A percentile compares a stretch with the other conserved stretches of the same genome.
phyloP scores from a whole-genome alignment of 345 rosid genomes.

The Eucalyptus victrix region DNA sequence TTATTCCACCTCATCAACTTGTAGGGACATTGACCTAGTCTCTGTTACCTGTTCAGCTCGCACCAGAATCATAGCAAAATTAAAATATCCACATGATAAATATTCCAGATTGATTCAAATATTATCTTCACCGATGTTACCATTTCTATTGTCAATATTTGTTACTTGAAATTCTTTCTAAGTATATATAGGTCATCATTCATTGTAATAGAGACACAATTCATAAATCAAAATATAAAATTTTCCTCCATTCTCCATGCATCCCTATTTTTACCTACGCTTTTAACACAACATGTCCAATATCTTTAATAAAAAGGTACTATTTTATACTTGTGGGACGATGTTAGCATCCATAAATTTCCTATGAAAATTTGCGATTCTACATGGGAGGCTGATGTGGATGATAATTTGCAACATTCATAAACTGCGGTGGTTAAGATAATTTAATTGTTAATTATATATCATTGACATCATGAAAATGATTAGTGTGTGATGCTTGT shows the following conservation, averaged over 20 bases:
- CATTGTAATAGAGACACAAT: not conserved
- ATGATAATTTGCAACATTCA: not conserved
- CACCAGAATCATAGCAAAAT: not conserved
- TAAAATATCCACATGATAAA: no score
- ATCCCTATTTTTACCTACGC: not conserved
- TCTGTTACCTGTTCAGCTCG: no score
- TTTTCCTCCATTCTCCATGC: not conserved
- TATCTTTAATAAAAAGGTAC: not conserved
- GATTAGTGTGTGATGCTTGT: not conserved
- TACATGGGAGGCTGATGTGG: not conserved
- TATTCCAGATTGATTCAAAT: not conserved
- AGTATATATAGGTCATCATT: not conserved
- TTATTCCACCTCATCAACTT: no score
- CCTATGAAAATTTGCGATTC: not conserved
- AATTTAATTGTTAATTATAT: not conserved
- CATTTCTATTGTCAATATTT: not conserved
- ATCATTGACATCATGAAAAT: not conserved
- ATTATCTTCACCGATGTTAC: not conserved
- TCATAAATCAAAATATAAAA: not conserved
- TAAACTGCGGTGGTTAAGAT: not conserved
- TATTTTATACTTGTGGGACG: not conserved
- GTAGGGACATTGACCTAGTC: no score
- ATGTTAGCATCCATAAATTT: not conserved
- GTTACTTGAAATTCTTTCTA: not conserved
- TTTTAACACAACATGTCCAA: not conserved